A percentile compares a stretch with the other conserved stretches of the same genome.
phyloP scores from a whole-genome alignment of 176 grass and related monocot genomes.

The Musa troglodytarum region DNA sequence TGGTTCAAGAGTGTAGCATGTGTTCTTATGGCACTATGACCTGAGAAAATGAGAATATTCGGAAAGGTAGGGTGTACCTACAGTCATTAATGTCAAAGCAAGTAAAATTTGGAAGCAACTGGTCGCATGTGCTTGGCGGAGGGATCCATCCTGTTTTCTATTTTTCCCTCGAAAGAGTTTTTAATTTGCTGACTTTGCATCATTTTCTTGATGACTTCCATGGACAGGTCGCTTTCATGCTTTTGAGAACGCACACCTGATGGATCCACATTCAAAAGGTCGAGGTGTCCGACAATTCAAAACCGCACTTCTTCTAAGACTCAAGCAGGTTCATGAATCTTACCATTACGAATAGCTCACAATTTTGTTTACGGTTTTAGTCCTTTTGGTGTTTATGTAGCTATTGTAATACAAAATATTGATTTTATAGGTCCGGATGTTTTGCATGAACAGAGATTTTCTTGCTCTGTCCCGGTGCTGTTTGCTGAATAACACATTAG shows the following conservation, averaged over 20 bases:
- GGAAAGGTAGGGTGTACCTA: neutral
- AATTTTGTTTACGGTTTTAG: neutral
- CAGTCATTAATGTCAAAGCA: neutral
- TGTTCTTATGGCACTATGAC: neutral
- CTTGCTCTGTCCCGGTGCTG: no score
- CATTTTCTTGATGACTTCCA: neutral
- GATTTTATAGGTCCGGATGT: neutral
- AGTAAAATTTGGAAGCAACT: no score
- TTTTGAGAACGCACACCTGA: conserved; percentile 74
- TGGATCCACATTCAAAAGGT: conserved; percentile 53
- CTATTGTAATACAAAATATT: conserved; percentile 1
- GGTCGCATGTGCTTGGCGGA: neutral
- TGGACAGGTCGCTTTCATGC: conserved; percentile 84
- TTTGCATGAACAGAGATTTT: neutral
- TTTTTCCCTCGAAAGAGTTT: conserved; percentile 2
- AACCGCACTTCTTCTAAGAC: conserved; percentile 75
- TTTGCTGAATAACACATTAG: no score
- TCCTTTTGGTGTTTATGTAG: conserved; percentile 17
- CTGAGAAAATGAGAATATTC: neutral
- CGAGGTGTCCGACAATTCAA: conserved; percentile 90
- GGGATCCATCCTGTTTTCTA: neutral
- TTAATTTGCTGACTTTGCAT: no score
- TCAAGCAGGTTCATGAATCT: conserved; percentile 58
- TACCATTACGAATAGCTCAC: conserved; percentile 6
- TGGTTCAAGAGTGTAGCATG: neutral